Evolutionary conservation across 2,329 filamentous ascomycete species (phyloP).

Genomic region (Sporothrix protearum): DNA sequence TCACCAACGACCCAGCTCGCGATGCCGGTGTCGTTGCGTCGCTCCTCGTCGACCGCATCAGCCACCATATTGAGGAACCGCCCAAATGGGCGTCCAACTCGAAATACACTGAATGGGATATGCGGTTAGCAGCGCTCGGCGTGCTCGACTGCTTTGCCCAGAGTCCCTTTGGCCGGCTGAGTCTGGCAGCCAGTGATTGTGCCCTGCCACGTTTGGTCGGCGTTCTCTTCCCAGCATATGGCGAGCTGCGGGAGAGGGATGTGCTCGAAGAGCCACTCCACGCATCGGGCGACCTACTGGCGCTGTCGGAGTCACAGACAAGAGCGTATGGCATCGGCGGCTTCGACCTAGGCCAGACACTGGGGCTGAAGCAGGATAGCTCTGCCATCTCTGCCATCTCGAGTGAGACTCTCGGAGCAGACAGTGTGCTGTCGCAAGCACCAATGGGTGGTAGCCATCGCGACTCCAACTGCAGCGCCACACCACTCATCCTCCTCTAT

Average conservation of each 20-base stretch:
- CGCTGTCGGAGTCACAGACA: constrained; percentile 7
- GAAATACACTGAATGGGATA: constrained; percentile 41
- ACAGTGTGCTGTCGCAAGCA: not conserved
- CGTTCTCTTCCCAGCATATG: constrained; percentile 25
- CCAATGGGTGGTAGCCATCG: not conserved
- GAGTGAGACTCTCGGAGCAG: not conserved
- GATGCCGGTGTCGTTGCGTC: constrained; percentile 44
- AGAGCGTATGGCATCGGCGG: constrained; percentile 27
- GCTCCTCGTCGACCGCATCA: constrained; percentile 59
- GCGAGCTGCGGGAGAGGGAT: constrained; percentile 24
- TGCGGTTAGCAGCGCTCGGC: constrained; percentile 48
- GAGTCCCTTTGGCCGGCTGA: constrained; percentile 58
- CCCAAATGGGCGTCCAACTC: constrained; percentile 41
- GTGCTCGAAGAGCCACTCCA: constrained; percentile 22
- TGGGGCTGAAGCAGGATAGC: not conserved
- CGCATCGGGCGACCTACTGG: not conserved
- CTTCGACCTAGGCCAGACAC: constrained; percentile 19
- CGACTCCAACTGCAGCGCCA: not conserved
- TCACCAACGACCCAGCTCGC: constrained; percentile 44
- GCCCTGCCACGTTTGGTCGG: constrained; percentile 69
- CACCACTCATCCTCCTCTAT: constrained; percentile 41
- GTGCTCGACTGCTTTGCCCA: constrained; percentile 59
- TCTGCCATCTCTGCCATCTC: no score
- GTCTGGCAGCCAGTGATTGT: constrained; percentile 65
- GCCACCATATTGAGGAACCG: constrained; percentile 57